Conservation (phyloP, 306 rosid genomes). For the Prunus mume region DNA sequence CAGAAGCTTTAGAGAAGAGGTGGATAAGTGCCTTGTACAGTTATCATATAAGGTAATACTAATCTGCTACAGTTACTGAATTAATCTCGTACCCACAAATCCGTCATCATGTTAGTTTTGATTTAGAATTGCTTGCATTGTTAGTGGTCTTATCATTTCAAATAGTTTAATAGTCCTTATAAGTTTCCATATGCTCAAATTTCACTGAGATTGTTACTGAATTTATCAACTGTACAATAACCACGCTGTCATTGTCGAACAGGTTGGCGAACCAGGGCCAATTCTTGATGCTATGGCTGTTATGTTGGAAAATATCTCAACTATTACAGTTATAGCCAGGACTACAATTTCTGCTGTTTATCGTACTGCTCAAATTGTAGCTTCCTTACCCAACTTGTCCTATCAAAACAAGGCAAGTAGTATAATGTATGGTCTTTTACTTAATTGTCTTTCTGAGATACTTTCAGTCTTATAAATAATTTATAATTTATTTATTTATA, state of each 20-base stretch:
- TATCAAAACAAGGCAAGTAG: conserved; percentile 82
- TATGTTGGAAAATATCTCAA: conserved; percentile 80
- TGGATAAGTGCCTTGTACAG: conserved; percentile 84
- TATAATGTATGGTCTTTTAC: conserved; percentile 15
- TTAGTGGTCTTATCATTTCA: conserved; percentile 12
- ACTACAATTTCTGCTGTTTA: conserved; percentile 66
- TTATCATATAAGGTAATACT: conserved; percentile 68
- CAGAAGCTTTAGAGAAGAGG: conserved; percentile 61
- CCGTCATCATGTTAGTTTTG: not conserved
- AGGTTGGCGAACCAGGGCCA: conserved; percentile 91
- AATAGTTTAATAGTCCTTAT: not conserved
- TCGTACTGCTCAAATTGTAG: conserved; percentile 81
- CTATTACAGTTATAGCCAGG: conserved; percentile 59
- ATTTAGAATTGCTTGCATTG: conserved; percentile 16
- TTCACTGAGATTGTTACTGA: conserved; percentile 4
- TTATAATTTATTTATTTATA: conserved; percentile 30
- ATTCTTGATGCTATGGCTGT: conserved; percentile 84
- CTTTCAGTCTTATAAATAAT: conserved; percentile 25
- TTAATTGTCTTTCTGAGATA: conserved; percentile 19
- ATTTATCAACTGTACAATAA: conserved; percentile 9
- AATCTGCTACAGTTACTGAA: conserved; percentile 5
- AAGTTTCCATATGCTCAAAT: not conserved
- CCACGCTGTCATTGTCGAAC: conserved; percentile 36
- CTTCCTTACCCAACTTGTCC: conserved; percentile 65
- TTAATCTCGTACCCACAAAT: not conserved